Conservation (phyloP, 805 yeast species). For the Candida sonorensis region DNA sequence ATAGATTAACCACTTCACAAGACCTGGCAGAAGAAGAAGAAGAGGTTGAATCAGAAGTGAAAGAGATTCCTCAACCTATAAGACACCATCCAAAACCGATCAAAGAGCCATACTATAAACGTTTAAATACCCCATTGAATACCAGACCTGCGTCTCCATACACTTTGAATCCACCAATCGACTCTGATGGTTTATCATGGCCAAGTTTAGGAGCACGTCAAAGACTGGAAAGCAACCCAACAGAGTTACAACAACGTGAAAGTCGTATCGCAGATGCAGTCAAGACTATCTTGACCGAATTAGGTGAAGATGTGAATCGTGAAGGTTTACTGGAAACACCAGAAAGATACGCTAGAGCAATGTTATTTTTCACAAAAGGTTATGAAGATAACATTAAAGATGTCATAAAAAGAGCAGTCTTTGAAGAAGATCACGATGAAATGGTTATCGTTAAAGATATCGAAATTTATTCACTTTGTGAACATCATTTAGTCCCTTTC, state of each 20-base stretch:
- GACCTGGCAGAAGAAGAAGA: constrained; percentile 3
- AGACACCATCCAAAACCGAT: constrained; percentile 27
- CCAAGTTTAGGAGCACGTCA: constrained; percentile 80
- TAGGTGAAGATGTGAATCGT: constrained; percentile 86
- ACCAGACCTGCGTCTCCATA: constrained; percentile 80
- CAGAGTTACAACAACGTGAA: constrained; percentile 61
- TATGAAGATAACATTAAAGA: constrained; percentile 91
- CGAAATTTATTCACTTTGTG: constrained; percentile 87
- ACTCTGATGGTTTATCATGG: constrained; percentile 90
- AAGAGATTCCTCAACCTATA: too few relatives aligned
- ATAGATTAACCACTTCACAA: constrained; percentile 3
- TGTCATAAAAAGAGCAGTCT: constrained; percentile 90
- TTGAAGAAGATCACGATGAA: constrained; percentile 97
- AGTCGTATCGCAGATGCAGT: constrained; percentile 81
- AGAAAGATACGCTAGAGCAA: constrained; percentile 91
- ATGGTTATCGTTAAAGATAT: constrained; percentile 98
- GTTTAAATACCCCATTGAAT: constrained; percentile 51
- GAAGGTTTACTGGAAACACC: constrained; percentile 95
- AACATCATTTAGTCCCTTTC: constrained; percentile 96
- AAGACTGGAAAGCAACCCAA: constrained; percentile 63
- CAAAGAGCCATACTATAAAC: constrained; percentile 29
- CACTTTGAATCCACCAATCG: constrained; percentile 79
- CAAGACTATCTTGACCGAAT: constrained; percentile 62
- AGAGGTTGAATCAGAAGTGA: neutral
- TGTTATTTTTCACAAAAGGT: constrained; percentile 93